Evolutionary conservation across 2,329 filamentous ascomycete species (phyloP), one percentile per base, ranked within the genome.

Genomic region (Emmonsiellopsis sp.): DNA sequence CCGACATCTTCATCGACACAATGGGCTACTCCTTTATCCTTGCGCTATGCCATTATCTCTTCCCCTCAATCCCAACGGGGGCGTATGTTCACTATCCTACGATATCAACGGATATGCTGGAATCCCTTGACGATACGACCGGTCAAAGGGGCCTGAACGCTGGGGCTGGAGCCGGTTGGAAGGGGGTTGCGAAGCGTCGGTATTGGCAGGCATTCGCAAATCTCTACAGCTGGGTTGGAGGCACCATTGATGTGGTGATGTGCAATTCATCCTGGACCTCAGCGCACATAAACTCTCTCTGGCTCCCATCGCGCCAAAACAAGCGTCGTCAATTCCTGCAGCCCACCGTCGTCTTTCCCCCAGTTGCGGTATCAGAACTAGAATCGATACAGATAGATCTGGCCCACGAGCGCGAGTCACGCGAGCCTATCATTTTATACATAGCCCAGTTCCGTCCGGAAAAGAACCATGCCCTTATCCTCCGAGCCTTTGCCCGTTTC

Each of bases 11-110:
- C 67, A 78, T 98, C 62, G 93, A 98, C 66, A 98, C 93, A 2
- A 96, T 98, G 91, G 93, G 93, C 57, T 98, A 96, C 65, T 90
- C 92, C 31, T 98, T 97, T 66, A 81, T 87, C 0, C 80, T 95
- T 9, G 89, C 88, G 7, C 77, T 96, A 2, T 87, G 79, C 69
- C 93, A 90, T 65, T 79, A 87, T 58, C 76, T 97, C 27, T 97
- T 97, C 65, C 86, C 81, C 0, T 70, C 74, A 37, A 80, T 96
- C 1, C 88, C 92, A 0, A 96, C 90, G 0, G 90, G 82, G 45
- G 91, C 93, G 51, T 98, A 98, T 66, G 91, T 97, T 1, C 93
- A 98, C 72, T 98, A 97, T 67, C 93, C 93, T 1, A 97, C 92
- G 53, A 98, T 98, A 52, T 96, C 91, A 2, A 98, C 90, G 49